phyloP scores from a whole-genome alignment of 2,329 filamentous ascomycete genomes.

The Trichophyton schoenleinii region DNA sequence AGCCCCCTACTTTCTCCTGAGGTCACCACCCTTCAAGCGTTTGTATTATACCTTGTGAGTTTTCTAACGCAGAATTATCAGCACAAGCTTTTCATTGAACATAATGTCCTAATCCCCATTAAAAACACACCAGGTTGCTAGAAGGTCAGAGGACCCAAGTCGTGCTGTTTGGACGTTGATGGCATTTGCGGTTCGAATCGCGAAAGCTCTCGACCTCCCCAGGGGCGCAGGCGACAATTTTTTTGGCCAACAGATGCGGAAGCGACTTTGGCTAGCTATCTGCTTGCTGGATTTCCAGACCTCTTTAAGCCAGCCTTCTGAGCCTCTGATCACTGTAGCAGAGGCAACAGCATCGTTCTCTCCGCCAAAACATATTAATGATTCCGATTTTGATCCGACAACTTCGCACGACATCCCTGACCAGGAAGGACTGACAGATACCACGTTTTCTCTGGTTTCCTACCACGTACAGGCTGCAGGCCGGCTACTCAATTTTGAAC shows the following conservation, averaged over 20 bases:
- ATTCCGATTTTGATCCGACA: neutral
- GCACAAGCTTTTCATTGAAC: neutral
- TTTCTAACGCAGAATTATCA: neutral
- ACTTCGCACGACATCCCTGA: neutral
- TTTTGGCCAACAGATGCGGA: neutral
- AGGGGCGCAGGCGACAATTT: neutral
- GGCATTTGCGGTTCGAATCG: neutral
- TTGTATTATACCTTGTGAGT: neutral
- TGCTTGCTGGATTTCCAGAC: neutral
- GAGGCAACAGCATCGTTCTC: neutral
- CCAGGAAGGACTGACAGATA: neutral
- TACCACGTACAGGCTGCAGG: neutral
- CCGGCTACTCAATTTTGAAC: neutral
- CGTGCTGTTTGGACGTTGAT: neutral
- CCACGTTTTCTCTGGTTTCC: neutral
- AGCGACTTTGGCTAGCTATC: neutral
- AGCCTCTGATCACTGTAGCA: neutral
- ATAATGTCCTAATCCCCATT: neutral
- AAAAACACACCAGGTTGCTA: neutral
- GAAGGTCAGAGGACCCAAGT: neutral
- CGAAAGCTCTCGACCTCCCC: neutral
- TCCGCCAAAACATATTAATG: neutral
- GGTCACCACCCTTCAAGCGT: neutral
- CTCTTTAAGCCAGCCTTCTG: neutral
- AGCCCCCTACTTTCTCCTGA: neutral